A percentile compares a stretch with the other conserved stretches of the same genome.
phyloP scores from a whole-genome alignment of 768 basidiomycete species.

The Roridomyces roridus region DNA sequence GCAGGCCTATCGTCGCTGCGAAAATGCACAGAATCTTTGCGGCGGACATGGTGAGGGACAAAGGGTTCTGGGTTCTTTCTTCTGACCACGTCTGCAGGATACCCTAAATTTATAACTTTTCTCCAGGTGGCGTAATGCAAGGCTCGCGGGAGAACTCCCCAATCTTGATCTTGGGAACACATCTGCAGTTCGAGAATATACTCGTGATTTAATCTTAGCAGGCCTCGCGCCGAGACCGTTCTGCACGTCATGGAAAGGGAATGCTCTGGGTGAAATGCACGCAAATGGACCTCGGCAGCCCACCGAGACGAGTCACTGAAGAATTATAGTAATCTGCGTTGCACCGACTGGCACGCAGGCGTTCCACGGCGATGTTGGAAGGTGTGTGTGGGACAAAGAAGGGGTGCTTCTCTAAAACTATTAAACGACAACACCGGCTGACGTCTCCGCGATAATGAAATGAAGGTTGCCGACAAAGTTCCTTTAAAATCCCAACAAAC shows the following conservation, averaged over 20 bases:
- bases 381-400: slow-evolving; percentile 16
- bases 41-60: slow-evolving; percentile 8
- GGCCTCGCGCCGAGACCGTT: slow-evolving; percentile 11
- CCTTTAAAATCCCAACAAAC: too few species aligned
- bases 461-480: neutral
- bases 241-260: slow-evolving; percentile 4
- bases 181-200: neutral
- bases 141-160: slow-evolving; percentile 18
- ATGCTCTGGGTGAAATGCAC: neutral
- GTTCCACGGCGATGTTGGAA: neutral
- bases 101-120: slow-evolving; percentile 11
- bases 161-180: slow-evolving; percentile 13
- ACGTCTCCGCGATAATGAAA: slow-evolving; percentile 7
- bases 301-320: too few species aligned
- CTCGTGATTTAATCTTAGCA: slow-evolving; percentile 22
- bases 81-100: neutral
- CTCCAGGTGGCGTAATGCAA: slow-evolving; percentile 1
- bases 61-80: neutral
- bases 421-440: neutral
- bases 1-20: slow-evolving; percentile 14
- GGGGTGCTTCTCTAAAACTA: slow-evolving; percentile 14
- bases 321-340: too few species aligned
- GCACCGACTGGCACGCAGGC: neutral
- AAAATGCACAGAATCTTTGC: slow-evolving; percentile 15
- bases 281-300: too few species aligned